Base-by-base conservation (phyloP, 1,139 yeast species). In the Yamadazyma sp. region DNA sequence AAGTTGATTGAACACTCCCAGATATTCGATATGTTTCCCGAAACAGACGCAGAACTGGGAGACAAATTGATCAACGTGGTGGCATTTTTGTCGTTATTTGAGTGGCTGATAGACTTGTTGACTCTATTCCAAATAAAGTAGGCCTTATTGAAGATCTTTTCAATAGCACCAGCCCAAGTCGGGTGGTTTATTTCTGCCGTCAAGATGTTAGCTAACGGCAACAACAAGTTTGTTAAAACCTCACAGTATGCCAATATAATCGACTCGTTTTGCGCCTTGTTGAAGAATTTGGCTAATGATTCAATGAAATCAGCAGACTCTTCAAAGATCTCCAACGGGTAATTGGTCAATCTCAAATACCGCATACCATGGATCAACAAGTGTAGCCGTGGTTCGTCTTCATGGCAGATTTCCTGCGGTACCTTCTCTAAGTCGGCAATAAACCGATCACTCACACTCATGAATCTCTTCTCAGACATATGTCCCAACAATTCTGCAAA, bases 141-240 rank as follows among this genome's bases (percentile, higher is more conserved):
- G 2, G 84, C 79, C 41, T 75, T 75, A 11, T 73, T 61, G 55
- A 76, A 84, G 2, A 89, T 76, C 14, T 68, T 62, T 24, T 76
- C 77, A 39, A 88, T 76, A 0, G 96, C 94, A 36, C 81, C 86
- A 0, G 84, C 82, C 99, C 98, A 94, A 0, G 86, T 80, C 2
- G 98, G 98, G 58, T 89, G 95, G 53, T 94, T 92, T 1, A 89
- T 89, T 57, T 94, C 99, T 0, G 97, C 98, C 0, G 97, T 87
- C 25, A 90, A 73, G 2, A 78, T 72, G 14, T 88, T 94, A 0
- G 97, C 95, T 29, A 92, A 63, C 0, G 97, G 95, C 31, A 87
- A 62, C 3, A 94, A 62, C 29, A 94, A 71, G 42, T 78, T 82
- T 38, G 85, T 74, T 31, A 90, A 69, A 1, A 88, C 95, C 46